Conservation (phyloP, 805 yeast species). For the Saccharomycopsis lassenensis region DNA sequence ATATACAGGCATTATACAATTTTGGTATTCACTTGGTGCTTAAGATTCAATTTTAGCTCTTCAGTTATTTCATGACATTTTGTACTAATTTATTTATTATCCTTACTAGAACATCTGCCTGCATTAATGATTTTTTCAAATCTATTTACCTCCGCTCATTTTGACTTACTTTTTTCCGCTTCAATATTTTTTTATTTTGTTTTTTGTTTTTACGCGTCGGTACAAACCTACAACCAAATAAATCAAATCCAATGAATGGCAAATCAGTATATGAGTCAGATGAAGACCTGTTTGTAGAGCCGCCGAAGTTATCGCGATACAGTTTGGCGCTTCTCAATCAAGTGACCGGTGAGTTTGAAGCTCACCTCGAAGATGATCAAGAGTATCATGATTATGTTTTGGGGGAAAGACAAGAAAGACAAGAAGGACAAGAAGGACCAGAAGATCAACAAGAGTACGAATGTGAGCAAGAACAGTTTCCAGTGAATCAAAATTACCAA, state of each 20-base stretch:
- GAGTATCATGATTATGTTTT: background rate
- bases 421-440: background rate
- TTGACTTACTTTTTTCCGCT: too few species aligned
- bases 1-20: too few species aligned
- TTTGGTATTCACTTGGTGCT: too few species aligned
- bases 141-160: too few species aligned
- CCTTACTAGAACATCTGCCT: too few species aligned
- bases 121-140: too few species aligned
- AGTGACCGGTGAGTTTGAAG: background rate
- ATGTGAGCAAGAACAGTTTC: conserved; percentile 3
- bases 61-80: too few species aligned
- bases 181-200: too few species aligned
- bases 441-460: background rate
- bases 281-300: conserved; percentile 19
- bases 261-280: conserved; percentile 16
- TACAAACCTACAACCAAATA: too few species aligned
- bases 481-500: background rate
- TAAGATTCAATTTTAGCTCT: too few species aligned
- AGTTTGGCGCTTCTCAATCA: conserved; percentile 15
- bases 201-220: too few species aligned
- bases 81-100: too few species aligned
- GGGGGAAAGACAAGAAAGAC: background rate
- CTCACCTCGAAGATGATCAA: background rate
- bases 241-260: conserved; percentile 6
- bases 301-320: conserved; percentile 17